A percentile compares a stretch with the other conserved stretches of the same genome.
phyloP scores from a whole-genome alignment of 2,329 filamentous ascomycete genomes.

The Nannizziopsis barbatae region DNA sequence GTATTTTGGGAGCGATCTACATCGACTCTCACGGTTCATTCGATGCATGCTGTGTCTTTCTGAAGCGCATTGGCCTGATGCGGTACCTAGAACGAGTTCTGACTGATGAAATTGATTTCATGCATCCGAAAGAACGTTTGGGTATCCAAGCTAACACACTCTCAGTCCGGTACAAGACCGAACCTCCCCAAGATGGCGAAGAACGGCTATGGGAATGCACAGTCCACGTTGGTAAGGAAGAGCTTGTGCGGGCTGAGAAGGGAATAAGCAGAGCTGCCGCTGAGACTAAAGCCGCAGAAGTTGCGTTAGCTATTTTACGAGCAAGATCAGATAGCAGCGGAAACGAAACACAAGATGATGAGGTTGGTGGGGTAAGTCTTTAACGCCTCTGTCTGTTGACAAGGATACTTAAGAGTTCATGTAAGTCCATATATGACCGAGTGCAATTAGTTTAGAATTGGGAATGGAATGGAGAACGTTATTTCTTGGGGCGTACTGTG shows the following conservation, averaged over 20 bases:
- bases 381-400: not conserved
- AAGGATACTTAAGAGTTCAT: too few relatives aligned
- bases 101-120: conserved; percentile 42
- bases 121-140: conserved; percentile 57
- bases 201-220: conserved; percentile 30
- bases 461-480: too few relatives aligned
- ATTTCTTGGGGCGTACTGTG: not conserved
- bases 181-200: conserved; percentile 16
- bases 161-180: conserved; percentile 43
- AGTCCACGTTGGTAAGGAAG: conserved; percentile 40
- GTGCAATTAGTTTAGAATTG: not conserved
- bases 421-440: not conserved
- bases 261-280: conserved; percentile 44
- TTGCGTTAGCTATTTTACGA: conserved; percentile 34
- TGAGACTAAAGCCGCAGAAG: conserved; percentile 45
- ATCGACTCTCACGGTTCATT: conserved; percentile 60
- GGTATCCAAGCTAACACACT: conserved; percentile 46
- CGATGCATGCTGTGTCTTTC: conserved; percentile 47
- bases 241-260: conserved; percentile 38
- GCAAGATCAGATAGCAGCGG: not conserved
- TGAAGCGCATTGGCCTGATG: conserved; percentile 55
- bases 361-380: not conserved
- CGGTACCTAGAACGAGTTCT: conserved; percentile 52
- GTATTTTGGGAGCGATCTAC: conserved; percentile 69
- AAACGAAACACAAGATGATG: not conserved